These are phyloP conservation scores for Omphalotus guepiniiformis DNA, from an alignment of 768 basidiomycete genomes.

Conservation along the genomic window DNA sequence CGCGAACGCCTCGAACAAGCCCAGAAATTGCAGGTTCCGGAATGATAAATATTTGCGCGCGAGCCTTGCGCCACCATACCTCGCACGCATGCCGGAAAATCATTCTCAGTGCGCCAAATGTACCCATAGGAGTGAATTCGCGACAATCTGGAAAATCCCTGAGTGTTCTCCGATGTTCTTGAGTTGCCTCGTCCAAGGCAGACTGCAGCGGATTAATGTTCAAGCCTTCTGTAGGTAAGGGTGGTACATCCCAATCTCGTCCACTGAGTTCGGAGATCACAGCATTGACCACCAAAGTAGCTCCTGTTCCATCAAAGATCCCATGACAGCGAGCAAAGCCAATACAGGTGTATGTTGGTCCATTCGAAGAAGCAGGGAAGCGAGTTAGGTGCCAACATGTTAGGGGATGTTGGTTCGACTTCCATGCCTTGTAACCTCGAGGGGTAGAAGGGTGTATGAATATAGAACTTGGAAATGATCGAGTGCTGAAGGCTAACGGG, in stretches of 20 bases:
- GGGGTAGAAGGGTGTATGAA: conserved; percentile 37
- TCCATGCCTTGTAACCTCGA: conserved; percentile 32
- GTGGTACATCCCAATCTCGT: conserved; percentile 32
- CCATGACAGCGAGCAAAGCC: conserved; percentile 40
- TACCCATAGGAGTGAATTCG: conserved; percentile 26
- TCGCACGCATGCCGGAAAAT: conserved; percentile 32
- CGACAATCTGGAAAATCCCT: not conserved
- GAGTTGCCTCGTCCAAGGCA: conserved; percentile 19
- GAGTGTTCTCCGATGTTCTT: conserved; percentile 1
- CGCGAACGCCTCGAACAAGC: conserved; percentile 28
- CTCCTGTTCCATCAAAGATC: conserved; percentile 38
- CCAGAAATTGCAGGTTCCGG: conserved; percentile 24
- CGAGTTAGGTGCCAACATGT: conserved; percentile 42
- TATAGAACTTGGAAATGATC: conserved; percentile 31
- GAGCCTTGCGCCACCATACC: conserved; percentile 33
- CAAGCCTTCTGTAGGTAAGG: conserved; percentile 26
- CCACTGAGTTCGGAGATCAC: conserved; percentile 36
- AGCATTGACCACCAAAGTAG: conserved; percentile 31
- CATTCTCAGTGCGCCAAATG: conserved; percentile 26
- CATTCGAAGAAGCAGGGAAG: conserved; percentile 29
- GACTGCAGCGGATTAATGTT: conserved; percentile 30
- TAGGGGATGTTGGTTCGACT: conserved; percentile 28
- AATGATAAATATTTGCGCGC: conserved; percentile 29
- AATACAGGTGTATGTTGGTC: conserved; percentile 31
- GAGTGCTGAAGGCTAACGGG: conserved; percentile 28